Evolutionary conservation across 2,329 filamentous ascomycete species (phyloP).

Genomic region (Bipolaris bicolor): DNA sequence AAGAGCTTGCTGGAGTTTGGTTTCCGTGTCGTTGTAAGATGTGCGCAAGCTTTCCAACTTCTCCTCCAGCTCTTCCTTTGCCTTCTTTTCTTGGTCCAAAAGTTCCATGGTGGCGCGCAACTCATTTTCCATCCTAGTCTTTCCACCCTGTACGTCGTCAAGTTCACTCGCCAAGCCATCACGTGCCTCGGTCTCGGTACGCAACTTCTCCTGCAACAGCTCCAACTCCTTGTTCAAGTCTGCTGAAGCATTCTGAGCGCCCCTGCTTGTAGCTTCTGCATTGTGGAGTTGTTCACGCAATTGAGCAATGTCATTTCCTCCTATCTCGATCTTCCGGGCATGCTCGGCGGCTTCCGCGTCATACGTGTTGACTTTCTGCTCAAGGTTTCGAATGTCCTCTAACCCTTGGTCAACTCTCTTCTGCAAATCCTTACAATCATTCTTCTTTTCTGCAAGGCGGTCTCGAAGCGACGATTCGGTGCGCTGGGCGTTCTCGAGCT

Average conservation of each 20-base stretch:
- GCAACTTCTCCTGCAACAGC: conserved; percentile 23
- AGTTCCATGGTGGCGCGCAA: conserved; percentile 19
- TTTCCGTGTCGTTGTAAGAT: conserved; percentile 23
- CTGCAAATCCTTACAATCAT: conserved; percentile 18
- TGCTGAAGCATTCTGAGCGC: conserved; percentile 31
- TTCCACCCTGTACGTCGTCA: conserved; percentile 22
- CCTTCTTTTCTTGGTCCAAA: conserved; percentile 19
- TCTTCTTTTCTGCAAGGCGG: conserved; percentile 32
- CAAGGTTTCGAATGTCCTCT: conserved; percentile 24
- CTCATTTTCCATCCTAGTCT: conserved; percentile 30
- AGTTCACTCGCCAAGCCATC: conserved; percentile 31
- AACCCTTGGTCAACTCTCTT: conserved; percentile 33
- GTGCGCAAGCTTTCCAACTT: conserved; percentile 30
- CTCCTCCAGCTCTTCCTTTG: conserved; percentile 23
- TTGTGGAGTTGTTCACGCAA: conserved; percentile 35
- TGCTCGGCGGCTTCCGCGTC: conserved; percentile 34
- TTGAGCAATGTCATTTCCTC: conserved; percentile 28
- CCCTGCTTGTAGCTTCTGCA: conserved; percentile 26
- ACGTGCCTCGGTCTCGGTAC: conserved; percentile 22
- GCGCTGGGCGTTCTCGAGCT: conserved; percentile 28
- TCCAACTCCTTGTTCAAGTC: conserved; percentile 25
- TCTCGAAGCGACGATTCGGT: conserved; percentile 32
- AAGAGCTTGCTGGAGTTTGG: conserved; percentile 30
- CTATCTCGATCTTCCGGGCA: conserved; percentile 30
- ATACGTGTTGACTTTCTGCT: conserved; percentile 32